These are phyloP conservation scores for Euphorbia pulcherrima DNA, from an alignment of 345 rosid genomes.

Conservation along the genomic window DNA sequence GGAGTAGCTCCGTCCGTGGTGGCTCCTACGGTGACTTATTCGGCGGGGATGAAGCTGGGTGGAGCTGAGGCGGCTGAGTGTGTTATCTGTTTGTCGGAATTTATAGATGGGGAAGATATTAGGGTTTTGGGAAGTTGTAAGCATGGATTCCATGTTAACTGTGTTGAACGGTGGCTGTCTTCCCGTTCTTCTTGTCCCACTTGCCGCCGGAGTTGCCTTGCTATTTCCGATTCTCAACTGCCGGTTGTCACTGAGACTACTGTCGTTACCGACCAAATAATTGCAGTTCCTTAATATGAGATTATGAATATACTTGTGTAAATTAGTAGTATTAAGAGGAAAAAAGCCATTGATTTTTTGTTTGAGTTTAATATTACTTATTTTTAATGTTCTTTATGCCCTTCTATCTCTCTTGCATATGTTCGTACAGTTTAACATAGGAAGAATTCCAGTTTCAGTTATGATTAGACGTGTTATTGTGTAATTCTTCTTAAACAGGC, in stretches of 20 bases:
- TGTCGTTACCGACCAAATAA: not conserved
- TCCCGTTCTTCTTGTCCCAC: conserved; percentile 29
- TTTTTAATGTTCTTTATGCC: too few species aligned
- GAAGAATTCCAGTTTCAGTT: not conserved
- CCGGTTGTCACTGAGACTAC: too few species aligned
- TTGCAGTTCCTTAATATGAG: not conserved
- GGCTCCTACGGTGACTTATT: conserved; percentile 40
- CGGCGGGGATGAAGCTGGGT: conserved; percentile 43
- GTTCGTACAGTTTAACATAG: not conserved
- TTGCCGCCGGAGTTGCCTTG: conserved; percentile 26
- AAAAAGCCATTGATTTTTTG: not conserved
- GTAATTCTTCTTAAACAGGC: not conserved
- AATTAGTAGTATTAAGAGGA: not conserved
- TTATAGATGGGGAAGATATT: conserved; percentile 27
- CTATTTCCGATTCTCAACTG: too few species aligned
- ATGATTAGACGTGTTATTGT: not conserved
- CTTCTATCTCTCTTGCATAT: too few species aligned
- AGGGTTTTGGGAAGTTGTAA: conserved; percentile 21
- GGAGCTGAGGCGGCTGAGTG: conserved; percentile 37
- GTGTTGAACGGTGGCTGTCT: conserved; percentile 23
- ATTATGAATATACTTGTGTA: not conserved
- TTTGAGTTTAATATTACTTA: not conserved
- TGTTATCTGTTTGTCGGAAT: conserved; percentile 32
- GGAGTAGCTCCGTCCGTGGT: conserved; percentile 15
- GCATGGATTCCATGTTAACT: conserved; percentile 29